Evolutionary conservation across 768 basidiomycete species (phyloP), one percentile per base, ranked within the genome.

Genomic region (Lepiota venenata): DNA sequence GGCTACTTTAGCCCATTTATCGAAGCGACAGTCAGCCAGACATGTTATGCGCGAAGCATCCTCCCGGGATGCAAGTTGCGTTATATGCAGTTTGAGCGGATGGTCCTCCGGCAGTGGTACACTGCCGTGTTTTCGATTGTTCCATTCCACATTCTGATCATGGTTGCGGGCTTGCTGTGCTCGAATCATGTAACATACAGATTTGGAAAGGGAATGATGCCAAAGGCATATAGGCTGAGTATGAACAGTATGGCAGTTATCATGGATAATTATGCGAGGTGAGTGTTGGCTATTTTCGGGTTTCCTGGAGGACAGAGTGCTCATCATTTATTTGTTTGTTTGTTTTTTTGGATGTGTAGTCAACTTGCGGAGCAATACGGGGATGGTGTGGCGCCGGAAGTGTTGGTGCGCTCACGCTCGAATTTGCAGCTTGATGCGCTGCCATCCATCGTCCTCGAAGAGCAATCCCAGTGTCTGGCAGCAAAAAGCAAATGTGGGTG

Each of bases 131-230:
- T 91, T 67, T 67, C 78, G 14, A 62, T 91, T 50, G 88, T 87
- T 12, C 88, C 88, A 1, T 62, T 82, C 11, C 89, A 91, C 55
- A 67, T 93, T 44, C 64, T 63, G 18, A 74, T 85, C 65, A 90
- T 90, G 62, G 56, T 88, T 56, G 72, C 75, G 1, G 83, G 76
- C 12, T 68, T 92, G 51, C 67, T 92, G 47, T 92, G 87, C 66
- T 84, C 84, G 20, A 91, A 90, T 69, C 90, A 92, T 60, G 83
- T 93, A 65, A 92, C 89, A 18, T 91, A 91, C 66, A 78, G 90
- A 48, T 92, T 92, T 66, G 89, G 89, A 9, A 92, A 91, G 73
- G 90, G 91, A 56, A 84, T 91, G 83, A 90, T 87, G 78, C 90
- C 89, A 54, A 88, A 89, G 74, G 82, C 85, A 11, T 92, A 93